Base-by-base conservation (phyloP, 2,329 filamentous ascomycete species). In the Aspergillus puulaauensis region DNA sequence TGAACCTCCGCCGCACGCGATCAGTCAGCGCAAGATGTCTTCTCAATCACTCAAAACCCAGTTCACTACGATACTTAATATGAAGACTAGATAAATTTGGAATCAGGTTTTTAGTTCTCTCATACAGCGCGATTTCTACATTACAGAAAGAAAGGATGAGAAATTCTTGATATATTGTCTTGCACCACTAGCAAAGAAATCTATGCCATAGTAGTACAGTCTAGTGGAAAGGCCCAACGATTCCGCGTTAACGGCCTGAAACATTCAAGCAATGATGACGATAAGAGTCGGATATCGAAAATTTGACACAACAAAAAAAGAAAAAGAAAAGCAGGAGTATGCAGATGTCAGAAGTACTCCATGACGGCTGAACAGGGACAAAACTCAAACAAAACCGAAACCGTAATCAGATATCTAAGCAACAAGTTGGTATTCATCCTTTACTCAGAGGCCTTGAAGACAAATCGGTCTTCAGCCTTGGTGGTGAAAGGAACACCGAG, bases 401-500 rank as follows among this genome's bases (percentile, higher is more conserved):
- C n/a, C 23, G 27, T 4, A 31, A 31, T 31, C 27, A 31, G 27
- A 31, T 14, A 50, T 24, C 33, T 40, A 56, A 48, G 5, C 23
- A 61, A 24, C 21, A 40, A 39, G 53, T n/a, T n/a, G 21, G 41
- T 37, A n/a, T 31, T 31, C 27, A 11, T 15, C 19, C 24, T 58
- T 64, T 75, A 76, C 64, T 75, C 68, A 49, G 70, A 73, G 58
- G 80, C 73, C 85, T 91, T 91, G 79, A 93, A 86, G 65, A 78
- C 81, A 76, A 81, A 88, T 63, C 77, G 74, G 47, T 78, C 75
- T 70, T 81, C 82, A 74, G 88, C 82, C 67, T 83, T 83, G 74
- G 85, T 84, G 67, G 86, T 76, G 75, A 97, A 98, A 37, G 93
- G 93, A 59, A 98, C 93, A 69, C 93, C 93, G 14, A 97, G 86